Conservation (phyloP, 2,329 filamentous ascomycete genomes). For the Neofusicoccum laricinum region DNA sequence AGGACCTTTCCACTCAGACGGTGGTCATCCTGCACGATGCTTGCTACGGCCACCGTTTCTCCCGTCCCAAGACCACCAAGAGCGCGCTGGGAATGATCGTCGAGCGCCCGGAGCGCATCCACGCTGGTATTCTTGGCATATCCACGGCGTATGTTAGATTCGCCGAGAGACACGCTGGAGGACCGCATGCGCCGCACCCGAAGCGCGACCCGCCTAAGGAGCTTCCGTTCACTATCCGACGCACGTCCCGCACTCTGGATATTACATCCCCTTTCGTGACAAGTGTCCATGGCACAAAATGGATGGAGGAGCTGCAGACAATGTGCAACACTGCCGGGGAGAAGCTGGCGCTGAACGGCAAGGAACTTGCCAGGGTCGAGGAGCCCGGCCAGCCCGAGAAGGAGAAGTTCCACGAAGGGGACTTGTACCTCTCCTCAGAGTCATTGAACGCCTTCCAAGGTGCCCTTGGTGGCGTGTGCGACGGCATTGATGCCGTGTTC, state of each 20-base stretch:
- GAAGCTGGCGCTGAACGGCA: constrained; percentile 72
- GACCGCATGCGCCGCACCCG: constrained; percentile 65
- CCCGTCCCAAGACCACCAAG: constrained; percentile 74
- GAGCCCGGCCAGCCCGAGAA: constrained; percentile 52
- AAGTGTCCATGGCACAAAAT: constrained; percentile 84
- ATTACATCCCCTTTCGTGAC: constrained; percentile 76
- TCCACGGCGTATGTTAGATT: constrained; percentile 88
- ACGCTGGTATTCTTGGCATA: constrained; percentile 77
- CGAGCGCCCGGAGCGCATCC: constrained; percentile 87
- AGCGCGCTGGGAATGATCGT: constrained; percentile 75
- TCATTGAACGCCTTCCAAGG: constrained; percentile 87
- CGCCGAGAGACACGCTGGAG: constrained; percentile 73
- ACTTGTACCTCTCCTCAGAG: constrained; percentile 85
- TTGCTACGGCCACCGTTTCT: constrained; percentile 91
- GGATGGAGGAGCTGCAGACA: constrained; percentile 86
- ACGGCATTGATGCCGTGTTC: constrained; percentile 87
- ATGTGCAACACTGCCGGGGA: constrained; percentile 81
- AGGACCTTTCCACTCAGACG: constrained; percentile 53
- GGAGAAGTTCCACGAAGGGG: constrained; percentile 75
- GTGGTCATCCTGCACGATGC: constrained; percentile 87
- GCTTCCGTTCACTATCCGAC: constrained; percentile 80
- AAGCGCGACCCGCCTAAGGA: constrained; percentile 57
- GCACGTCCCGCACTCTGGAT: constrained; percentile 69
- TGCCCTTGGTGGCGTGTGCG: constrained; percentile 86
- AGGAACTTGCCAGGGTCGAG: constrained; percentile 65